Conservation (phyloP, 805 yeast genomes). For the Candida cerambycidarum region DNA sequence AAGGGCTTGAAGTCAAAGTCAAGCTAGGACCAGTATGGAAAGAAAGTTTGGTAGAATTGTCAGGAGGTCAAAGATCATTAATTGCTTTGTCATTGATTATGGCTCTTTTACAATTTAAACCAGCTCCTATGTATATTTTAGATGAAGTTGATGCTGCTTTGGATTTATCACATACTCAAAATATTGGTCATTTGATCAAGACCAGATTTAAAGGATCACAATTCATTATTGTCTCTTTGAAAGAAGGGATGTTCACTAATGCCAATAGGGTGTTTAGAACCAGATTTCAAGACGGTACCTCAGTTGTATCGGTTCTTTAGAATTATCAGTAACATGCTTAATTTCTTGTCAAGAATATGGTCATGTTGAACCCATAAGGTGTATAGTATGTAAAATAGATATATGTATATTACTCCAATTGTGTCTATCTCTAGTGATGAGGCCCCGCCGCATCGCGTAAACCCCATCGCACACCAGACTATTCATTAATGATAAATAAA, state of each 20-base stretch:
- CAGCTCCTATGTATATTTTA: conserved; percentile 97
- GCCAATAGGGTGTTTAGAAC: conserved; percentile 94
- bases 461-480: not conserved
- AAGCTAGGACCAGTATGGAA: conserved; percentile 93
- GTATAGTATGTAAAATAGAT: not conserved
- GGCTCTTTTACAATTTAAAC: conserved; percentile 90
- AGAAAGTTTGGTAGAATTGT: conserved; percentile 87
- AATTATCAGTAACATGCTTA: not conserved
- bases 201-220: conserved; percentile 95
- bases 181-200: conserved; percentile 93
- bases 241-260: conserved; percentile 97
- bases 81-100: conserved; percentile 89
- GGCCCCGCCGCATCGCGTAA: not conserved
- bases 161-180: conserved; percentile 95
- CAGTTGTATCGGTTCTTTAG: conserved; percentile 73
- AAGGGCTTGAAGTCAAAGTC: conserved; percentile 89
- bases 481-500: not conserved
- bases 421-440: not conserved
- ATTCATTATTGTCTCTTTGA: conserved; percentile 92
- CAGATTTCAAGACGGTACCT: conserved; percentile 94
- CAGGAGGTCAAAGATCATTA: conserved; percentile 96
- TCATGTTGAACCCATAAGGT: no score
- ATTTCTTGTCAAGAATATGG: no score
- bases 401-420: not conserved
- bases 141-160: conserved; percentile 99